These are phyloP conservation scores for Claviceps africana DNA, from an alignment of 2,329 filamentous ascomycete genomes.

Conservation along the genomic window DNA sequence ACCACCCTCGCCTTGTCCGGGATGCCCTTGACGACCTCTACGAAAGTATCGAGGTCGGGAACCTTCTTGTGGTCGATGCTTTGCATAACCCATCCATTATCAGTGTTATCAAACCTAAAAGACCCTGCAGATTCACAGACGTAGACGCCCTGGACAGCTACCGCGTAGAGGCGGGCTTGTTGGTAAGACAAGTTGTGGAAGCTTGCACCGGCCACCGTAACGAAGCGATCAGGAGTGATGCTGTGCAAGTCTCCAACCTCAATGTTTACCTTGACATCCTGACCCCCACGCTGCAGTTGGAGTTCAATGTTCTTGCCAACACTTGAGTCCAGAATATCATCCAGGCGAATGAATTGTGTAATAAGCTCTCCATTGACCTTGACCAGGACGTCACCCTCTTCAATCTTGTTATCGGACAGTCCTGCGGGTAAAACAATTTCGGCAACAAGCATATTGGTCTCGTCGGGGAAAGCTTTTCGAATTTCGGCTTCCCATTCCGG, in stretches of 20 bases:
- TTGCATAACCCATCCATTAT: slow-evolving; percentile 88
- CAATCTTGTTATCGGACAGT: slow-evolving; percentile 71
- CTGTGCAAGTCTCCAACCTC: slow-evolving; percentile 78
- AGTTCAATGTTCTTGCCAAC: slow-evolving; percentile 69
- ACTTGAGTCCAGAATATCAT: slow-evolving; percentile 80
- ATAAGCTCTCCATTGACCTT: slow-evolving; percentile 89
- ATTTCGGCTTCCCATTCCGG: slow-evolving; percentile 77
- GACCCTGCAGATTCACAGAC: slow-evolving; percentile 91
- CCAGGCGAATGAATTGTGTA: slow-evolving; percentile 82
- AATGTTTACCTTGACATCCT: slow-evolving; percentile 75
- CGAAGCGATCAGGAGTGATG: slow-evolving; percentile 92
- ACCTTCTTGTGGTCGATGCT: slow-evolving; percentile 86
- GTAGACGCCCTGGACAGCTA: slow-evolving; percentile 82
- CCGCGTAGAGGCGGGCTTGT: slow-evolving; percentile 88
- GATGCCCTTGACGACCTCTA: slow-evolving; percentile 78
- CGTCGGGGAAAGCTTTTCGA: slow-evolving; percentile 71
- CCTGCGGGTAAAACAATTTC: slow-evolving; percentile 90
- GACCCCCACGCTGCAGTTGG: slow-evolving; percentile 74
- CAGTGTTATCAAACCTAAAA: slow-evolving; percentile 82
- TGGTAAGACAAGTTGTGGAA: slow-evolving; percentile 97
- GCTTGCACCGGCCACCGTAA: slow-evolving; percentile 82
- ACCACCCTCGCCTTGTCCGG: slow-evolving; percentile 75
- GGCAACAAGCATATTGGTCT: slow-evolving; percentile 92
- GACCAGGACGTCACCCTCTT: slow-evolving; percentile 87
- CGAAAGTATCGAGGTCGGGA: slow-evolving; percentile 73